phyloP scores from a whole-genome alignment of 495 filamentous ascomycete species.

The Hypoxylon trugodes region DNA sequence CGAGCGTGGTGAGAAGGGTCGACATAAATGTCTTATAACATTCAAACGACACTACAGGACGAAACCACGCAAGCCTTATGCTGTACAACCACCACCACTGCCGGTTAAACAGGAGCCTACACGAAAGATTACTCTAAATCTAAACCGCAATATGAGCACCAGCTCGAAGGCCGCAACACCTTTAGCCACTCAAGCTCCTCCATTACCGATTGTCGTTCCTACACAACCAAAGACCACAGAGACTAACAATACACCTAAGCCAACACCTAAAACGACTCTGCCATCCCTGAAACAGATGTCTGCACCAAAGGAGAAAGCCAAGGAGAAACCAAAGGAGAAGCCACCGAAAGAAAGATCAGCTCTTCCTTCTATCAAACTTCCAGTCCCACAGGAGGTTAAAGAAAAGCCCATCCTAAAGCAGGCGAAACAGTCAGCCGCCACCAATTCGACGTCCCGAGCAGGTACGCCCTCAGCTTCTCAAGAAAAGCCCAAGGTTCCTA shows the following conservation, averaged over 20 bases:
- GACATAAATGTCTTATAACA: slow-evolving; percentile 40
- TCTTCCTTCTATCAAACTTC: slow-evolving; percentile 8
- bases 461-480: slow-evolving; percentile 13
- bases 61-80: slow-evolving; percentile 38
- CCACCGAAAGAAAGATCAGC: slow-evolving; percentile 12
- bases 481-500: slow-evolving; percentile 31
- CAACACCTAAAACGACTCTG: slow-evolving; percentile 20
- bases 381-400: slow-evolving; percentile 15
- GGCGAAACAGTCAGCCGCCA: slow-evolving; percentile 5
- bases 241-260: slow-evolving; percentile 16
- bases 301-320: not conserved
- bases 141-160: slow-evolving; percentile 33
- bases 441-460: not conserved
- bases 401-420: slow-evolving; percentile 13
- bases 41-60: slow-evolving; percentile 49
- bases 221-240: slow-evolving; percentile 11
- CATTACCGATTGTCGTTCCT: slow-evolving; percentile 6
- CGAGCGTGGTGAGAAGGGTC: slow-evolving; percentile 52
- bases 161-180: slow-evolving; percentile 29
- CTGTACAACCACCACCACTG: slow-evolving; percentile 22
- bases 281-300: slow-evolving; percentile 11
- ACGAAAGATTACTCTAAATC: slow-evolving; percentile 43
- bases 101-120: slow-evolving; percentile 43
- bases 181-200: slow-evolving; percentile 22
- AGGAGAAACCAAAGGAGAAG: not conserved